phyloP scores from a whole-genome alignment of 371 early-diverging fungal genomes.

The Zychaea mexicana region DNA sequence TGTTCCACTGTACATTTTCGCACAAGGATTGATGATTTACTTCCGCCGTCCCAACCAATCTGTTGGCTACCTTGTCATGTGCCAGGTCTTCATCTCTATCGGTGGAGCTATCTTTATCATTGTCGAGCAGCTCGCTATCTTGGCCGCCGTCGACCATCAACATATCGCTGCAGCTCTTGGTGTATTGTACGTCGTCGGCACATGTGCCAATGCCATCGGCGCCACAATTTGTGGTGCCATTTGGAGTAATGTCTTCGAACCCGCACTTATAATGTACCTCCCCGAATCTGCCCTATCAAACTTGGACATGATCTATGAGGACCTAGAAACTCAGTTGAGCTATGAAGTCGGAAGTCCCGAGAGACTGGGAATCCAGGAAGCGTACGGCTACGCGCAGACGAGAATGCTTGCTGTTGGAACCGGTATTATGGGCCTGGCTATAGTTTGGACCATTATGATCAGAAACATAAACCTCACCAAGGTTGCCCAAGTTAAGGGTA shows the following conservation, averaged over 20 bases:
- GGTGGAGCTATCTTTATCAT: constrained; percentile 24
- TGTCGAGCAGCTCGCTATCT: constrained; percentile 17
- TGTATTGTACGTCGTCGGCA: constrained; percentile 19
- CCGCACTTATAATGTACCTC: constrained; percentile 9
- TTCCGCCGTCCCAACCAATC: constrained; percentile 25
- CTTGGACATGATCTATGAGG: constrained; percentile 18
- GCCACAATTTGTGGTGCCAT: constrained; percentile 21
- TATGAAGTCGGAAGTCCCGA: constrained; percentile 14
- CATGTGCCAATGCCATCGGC: constrained; percentile 17
- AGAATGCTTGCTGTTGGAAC: constrained; percentile 24
- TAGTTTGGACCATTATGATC: constrained; percentile 16
- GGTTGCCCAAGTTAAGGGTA: constrained; percentile 15
- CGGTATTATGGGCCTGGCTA: constrained; percentile 13
- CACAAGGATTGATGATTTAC: constrained; percentile 23
- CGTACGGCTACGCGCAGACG: constrained; percentile 23
- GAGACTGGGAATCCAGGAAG: constrained; percentile 20
- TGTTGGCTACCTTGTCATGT: constrained; percentile 23
- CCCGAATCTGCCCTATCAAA: constrained; percentile 8
- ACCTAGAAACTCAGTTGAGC: constrained; percentile 18
- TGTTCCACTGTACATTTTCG: constrained; percentile 19
- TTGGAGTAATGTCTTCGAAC: constrained; percentile 20
- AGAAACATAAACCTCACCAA: constrained; percentile 17
- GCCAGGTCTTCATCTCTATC: constrained; percentile 21
- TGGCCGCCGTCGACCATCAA: constrained; percentile 24
- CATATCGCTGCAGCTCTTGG: constrained; percentile 18